Conservation (phyloP, 2,329 filamentous ascomycete species). For the Grosmannia huntii region DNA sequence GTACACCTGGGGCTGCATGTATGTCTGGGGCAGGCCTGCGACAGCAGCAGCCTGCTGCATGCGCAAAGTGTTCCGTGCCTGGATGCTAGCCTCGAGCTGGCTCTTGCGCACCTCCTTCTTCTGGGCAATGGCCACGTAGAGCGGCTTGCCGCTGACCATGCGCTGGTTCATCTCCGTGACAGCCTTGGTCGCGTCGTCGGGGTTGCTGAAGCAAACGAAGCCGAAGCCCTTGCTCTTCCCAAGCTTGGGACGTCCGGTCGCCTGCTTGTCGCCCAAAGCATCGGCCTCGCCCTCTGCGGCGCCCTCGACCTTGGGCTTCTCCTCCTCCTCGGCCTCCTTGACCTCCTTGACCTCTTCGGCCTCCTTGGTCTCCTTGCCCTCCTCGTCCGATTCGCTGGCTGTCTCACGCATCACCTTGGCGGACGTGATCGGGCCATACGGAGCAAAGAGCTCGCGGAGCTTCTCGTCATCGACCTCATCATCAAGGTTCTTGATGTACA, state of each 20-base stretch:
- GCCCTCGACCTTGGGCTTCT: slow-evolving; percentile 37
- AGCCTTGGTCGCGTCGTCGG: slow-evolving; percentile 96
- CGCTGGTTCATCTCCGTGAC: slow-evolving; percentile 99
- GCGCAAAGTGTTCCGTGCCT: slow-evolving; percentile 94
- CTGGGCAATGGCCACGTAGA: slow-evolving; percentile 96
- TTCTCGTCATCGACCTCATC: slow-evolving; percentile 98
- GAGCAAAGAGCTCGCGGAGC: slow-evolving; percentile 82
- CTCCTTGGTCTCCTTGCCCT: slow-evolving; percentile 36
- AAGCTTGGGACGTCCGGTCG: slow-evolving; percentile 55
- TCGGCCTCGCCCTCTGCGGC: slow-evolving; percentile 45
- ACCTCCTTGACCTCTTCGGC: slow-evolving; percentile 49
- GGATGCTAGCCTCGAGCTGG: slow-evolving; percentile 98
- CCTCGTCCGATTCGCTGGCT: slow-evolving; percentile 40
- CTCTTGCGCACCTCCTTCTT: slow-evolving; percentile 99
- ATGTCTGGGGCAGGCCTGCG: slow-evolving; percentile 76
- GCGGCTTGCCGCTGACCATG: slow-evolving; percentile 92
- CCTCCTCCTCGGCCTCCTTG: slow-evolving; percentile 39
- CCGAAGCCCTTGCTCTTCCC: slow-evolving; percentile 99
- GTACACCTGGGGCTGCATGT: slow-evolving; percentile 85
- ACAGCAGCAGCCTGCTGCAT: slow-evolving; percentile 95
- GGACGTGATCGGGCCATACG: slow-evolving; percentile 91
- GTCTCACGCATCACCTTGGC: slow-evolving; percentile 98
- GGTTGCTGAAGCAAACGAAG: slow-evolving; percentile 99
- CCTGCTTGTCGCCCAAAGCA: slow-evolving; percentile 30
- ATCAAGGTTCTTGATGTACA: slow-evolving; percentile 98